These are phyloP conservation scores for Komagataella kurtzmanii DNA, from an alignment of 805 yeast species.

Conservation along the genomic window DNA sequence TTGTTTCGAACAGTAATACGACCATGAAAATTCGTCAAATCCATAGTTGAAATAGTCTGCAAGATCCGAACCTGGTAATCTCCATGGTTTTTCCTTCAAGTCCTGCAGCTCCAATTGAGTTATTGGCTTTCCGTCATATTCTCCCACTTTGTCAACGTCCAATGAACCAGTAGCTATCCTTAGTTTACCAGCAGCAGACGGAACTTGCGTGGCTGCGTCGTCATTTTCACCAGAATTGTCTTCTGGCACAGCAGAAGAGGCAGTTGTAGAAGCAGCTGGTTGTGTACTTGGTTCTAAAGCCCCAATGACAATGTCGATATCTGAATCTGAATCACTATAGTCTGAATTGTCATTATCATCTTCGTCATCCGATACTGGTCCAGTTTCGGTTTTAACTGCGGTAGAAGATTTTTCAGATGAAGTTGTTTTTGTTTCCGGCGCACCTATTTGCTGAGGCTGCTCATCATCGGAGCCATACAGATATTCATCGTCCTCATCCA, in stretches of 20 bases:
- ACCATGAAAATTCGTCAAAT: conserved; percentile 94
- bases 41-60: conserved; percentile 95
- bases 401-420: conserved; percentile 6
- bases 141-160: conserved; percentile 65
- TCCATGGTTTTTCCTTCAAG: conserved; percentile 93
- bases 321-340: conserved; percentile 35
- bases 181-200: conserved; percentile 6
- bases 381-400: background rate
- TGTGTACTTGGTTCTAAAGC: conserved; percentile 9
- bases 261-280: conserved; percentile 9
- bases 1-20: conserved; percentile 79
- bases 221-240: conserved; percentile 18
- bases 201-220: conserved; percentile 8
- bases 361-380: background rate
- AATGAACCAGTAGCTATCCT: conserved; percentile 15
- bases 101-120: conserved; percentile 71
- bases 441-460: conserved; percentile 9
- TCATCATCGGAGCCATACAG: conserved; percentile 44
- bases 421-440: conserved; percentile 10
- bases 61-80: conserved; percentile 91
- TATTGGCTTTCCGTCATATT: conserved; percentile 67
- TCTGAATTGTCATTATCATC: conserved; percentile 9
- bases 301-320: conserved; percentile 74
- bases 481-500: conserved; percentile 60
- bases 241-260: conserved; percentile 6